A percentile compares a stretch with the other conserved stretches of the same genome.
Evolutionary conservation across 108 stramenopile species (phyloP).

Genomic region (Epithemia pelagica): DNA sequence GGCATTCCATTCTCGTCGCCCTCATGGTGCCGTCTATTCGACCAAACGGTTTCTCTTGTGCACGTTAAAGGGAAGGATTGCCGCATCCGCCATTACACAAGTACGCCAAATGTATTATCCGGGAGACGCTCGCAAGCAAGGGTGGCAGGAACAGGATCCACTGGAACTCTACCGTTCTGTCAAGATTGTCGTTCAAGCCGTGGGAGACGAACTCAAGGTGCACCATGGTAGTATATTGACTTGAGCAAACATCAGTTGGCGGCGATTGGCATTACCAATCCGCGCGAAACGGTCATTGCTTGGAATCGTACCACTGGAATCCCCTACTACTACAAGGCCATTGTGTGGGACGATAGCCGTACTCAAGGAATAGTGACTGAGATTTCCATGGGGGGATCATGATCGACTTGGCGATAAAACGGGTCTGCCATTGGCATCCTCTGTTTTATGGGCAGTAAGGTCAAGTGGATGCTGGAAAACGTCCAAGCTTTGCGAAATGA

Average conservation of each 20-base stretch:
- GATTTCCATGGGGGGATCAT: neutral
- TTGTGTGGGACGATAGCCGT: neutral
- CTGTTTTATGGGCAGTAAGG: neutral
- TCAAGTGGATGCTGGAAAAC: neutral
- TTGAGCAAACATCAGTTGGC: neutral
- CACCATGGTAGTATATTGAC: neutral
- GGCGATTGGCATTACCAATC: neutral
- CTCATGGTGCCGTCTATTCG: too few relatives aligned
- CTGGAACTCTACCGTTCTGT: neutral
- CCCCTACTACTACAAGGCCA: neutral
- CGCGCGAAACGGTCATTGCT: neutral
- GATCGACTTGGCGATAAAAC: neutral
- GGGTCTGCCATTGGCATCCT: neutral
- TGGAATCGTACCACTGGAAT: neutral
- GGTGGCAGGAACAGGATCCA: neutral
- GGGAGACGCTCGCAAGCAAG: too few relatives aligned
- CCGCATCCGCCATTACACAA: slow-evolving; percentile 83
- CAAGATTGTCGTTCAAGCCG: neutral
- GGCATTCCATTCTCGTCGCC: too few relatives aligned
- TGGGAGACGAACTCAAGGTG: slow-evolving; percentile 12
- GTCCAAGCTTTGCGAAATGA: neutral
- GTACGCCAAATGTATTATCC: slow-evolving; percentile 88
- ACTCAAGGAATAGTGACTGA: neutral
- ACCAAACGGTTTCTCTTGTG: slow-evolving; percentile 89
- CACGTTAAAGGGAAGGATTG: slow-evolving; percentile 58